Base-by-base conservation (phyloP, 345 rosid genomes). In the Capsella bursapastoris region DNA sequence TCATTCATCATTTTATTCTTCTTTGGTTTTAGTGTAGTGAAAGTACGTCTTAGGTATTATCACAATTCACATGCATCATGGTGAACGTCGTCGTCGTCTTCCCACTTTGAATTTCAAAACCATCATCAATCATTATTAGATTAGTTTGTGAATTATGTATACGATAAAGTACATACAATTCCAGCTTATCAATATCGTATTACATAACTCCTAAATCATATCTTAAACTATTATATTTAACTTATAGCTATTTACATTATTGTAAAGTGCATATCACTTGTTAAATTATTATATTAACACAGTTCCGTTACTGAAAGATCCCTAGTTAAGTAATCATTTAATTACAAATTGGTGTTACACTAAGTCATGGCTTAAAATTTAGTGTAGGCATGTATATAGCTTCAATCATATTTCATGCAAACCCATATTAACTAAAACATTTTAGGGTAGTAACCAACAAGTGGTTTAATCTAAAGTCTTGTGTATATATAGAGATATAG, bases 21-120 rank as follows among this genome's bases (percentile, higher is more conserved):
- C 86, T 79, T 86, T 82, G 91, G 84, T 82, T 75, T 82, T 84
- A 82, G 90, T 77, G 86, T 85, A 84, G 90, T 77, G 74, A 75
- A 86, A 76, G 85, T 84, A 80, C 82, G 80, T 78, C 79, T 66
- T 28, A 75, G 56, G 64, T 68, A 59, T 75, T 53, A 60, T 68
- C 72, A 34, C 34, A 31, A 31, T 31, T 31, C 34, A 31, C 37
- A 75, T 68, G 62, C 68, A 66, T 38, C 58, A 73, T 63, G 4
- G 60, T 71, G 48, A 71, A 50, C 51, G 52, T 38, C 37, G 37
- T 38, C 37, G 37, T 22, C 25, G 25, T 37, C 58, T 60, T 56
- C 53, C 38, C 37, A 64, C 64, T 68, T 75, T 70, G 55, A 73
- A 43, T 51, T 74, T 53, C 63, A 31, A 40, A 58, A 49, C 61